Conservation (phyloP, 2,329 filamentous ascomycete species). For the Exophiala phaeomuriformis region DNA sequence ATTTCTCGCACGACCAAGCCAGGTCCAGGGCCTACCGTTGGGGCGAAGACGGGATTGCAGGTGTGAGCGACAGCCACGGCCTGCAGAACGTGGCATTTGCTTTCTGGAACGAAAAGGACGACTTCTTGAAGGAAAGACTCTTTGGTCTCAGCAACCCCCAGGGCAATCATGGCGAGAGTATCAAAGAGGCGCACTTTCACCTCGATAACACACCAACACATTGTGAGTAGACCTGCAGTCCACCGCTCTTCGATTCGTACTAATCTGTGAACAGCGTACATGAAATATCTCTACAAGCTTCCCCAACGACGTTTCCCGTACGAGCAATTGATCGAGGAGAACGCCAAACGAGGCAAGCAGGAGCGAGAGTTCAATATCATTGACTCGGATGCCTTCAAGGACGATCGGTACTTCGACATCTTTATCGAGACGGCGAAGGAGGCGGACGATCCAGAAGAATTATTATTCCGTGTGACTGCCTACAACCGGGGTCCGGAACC, state of each 20-base stretch:
- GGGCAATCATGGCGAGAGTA: slow-evolving; percentile 92
- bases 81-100: slow-evolving; percentile 88
- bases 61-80: slow-evolving; percentile 88
- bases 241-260: neutral
- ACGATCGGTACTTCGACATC: slow-evolving; percentile 93
- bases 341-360: slow-evolving; percentile 64
- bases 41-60: slow-evolving; percentile 95
- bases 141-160: slow-evolving; percentile 95
- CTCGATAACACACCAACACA: slow-evolving; percentile 79
- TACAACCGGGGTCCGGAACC: slow-evolving; percentile 91
- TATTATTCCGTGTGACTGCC: slow-evolving; percentile 88
- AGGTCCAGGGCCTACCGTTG: slow-evolving; percentile 83
- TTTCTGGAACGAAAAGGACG: slow-evolving; percentile 96
- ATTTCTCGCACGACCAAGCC: slow-evolving; percentile 90
- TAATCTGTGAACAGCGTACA: slow-evolving; percentile 54
- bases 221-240: slow-evolving; percentile 34
- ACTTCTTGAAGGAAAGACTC: slow-evolving; percentile 87
- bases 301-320: slow-evolving; percentile 89
- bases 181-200: slow-evolving; percentile 96
- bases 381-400: slow-evolving; percentile 81
- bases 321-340: slow-evolving; percentile 76
- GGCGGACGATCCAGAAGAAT: slow-evolving; percentile 79
- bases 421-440: slow-evolving; percentile 96
- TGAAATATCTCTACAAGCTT: slow-evolving; percentile 98
- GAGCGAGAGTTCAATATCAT: slow-evolving; percentile 88